phyloP scores from a whole-genome alignment of 148 eudicot genomes.

The Fallopia convolvulus region DNA sequence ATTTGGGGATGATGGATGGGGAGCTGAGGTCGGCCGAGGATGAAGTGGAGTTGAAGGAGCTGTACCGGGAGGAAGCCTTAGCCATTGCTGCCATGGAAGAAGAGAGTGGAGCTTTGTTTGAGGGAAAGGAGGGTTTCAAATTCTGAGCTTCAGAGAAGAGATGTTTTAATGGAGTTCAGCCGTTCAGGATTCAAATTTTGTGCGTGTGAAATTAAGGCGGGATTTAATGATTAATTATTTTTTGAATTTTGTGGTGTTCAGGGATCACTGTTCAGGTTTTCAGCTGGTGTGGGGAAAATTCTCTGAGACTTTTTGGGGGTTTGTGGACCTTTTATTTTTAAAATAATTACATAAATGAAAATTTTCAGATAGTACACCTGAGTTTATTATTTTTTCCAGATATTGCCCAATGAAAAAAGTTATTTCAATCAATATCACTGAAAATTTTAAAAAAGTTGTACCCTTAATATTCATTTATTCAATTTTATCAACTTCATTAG shows the following conservation, averaged over 20 bases:
- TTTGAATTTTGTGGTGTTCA: slow-evolving; percentile 2
- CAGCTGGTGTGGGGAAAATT: slow-evolving; percentile 1
- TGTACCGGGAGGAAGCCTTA: slow-evolving; percentile 49
- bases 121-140: not conserved
- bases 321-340: not conserved
- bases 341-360: not conserved
- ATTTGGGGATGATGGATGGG: slow-evolving; percentile 5
- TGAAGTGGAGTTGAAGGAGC: slow-evolving; percentile 35
- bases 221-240: not conserved
- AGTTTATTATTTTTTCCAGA: no score
- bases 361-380: no score
- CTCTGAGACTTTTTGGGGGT: not conserved
- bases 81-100: slow-evolving; percentile 15
- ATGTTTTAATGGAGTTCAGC: not conserved
- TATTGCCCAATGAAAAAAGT: no score
- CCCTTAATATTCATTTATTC: no score
- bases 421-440: no score
- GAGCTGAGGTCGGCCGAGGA: slow-evolving; percentile 31
- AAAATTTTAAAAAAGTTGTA: no score
- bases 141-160: not conserved
- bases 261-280: not conserved
- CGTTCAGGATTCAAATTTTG: not conserved
- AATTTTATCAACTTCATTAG: no score
- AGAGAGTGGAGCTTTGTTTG: not conserved
- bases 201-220: not conserved